phyloP scores from a whole-genome alignment of 495 filamentous ascomycete species.

The Penicillium turbatum region DNA sequence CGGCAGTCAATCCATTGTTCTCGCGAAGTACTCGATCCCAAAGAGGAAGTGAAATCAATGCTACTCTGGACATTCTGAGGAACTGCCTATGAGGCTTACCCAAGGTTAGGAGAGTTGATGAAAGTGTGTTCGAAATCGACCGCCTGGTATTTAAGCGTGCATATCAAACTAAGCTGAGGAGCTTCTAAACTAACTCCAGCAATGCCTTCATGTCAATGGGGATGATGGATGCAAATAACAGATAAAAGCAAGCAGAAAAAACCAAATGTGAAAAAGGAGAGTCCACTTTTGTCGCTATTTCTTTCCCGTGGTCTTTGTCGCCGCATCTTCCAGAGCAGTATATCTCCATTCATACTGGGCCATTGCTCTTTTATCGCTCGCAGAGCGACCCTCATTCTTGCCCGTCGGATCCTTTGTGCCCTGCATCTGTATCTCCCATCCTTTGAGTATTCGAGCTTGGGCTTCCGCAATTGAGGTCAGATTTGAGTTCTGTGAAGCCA shows the following conservation, averaged over 20 bases:
- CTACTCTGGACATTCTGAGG: background rate
- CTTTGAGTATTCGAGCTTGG: constrained; percentile 35
- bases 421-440: constrained; percentile 40
- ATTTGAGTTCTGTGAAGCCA: constrained; percentile 34
- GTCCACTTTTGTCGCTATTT: constrained; percentile 8
- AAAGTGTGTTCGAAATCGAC: background rate
- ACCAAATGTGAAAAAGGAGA: background rate
- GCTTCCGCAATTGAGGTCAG: constrained; percentile 36
- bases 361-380: constrained; percentile 34
- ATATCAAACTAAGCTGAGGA: constrained; percentile 1
- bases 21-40: background rate
- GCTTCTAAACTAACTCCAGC: constrained; percentile 32
- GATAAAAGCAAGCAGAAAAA: background rate
- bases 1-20: background rate
- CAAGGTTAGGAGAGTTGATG: background rate
- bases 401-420: constrained; percentile 36
- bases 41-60: background rate
- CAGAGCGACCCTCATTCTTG: constrained; percentile 30
- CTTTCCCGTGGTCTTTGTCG: constrained; percentile 20
- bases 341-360: constrained; percentile 41
- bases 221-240: constrained; percentile 1
- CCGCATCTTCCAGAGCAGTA: constrained; percentile 34
- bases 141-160: constrained; percentile 1
- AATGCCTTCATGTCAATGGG: constrained; percentile 20
- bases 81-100: background rate